These are phyloP conservation scores for Thielaviopsis populi DNA, from an alignment of 2,329 filamentous ascomycete genomes.

Conservation along the genomic window DNA sequence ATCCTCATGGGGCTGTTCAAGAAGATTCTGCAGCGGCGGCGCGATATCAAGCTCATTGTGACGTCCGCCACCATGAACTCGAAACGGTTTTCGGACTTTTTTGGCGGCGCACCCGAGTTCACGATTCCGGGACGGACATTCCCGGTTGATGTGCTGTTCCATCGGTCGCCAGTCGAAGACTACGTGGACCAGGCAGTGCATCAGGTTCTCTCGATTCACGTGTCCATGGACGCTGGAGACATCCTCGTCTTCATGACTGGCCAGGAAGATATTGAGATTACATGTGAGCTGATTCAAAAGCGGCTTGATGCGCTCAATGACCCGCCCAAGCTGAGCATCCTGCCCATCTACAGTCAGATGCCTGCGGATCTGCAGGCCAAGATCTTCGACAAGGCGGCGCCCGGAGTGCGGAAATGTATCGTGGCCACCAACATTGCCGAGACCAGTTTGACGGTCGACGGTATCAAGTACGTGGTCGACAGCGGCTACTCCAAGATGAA, in stretches of 20 bases:
- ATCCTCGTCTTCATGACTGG: constrained; percentile 99
- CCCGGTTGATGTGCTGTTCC: constrained; percentile 91
- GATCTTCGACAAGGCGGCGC: constrained; percentile 83
- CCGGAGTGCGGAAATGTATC: constrained; percentile 90
- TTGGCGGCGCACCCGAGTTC: constrained; percentile 89
- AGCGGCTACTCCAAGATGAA: constrained; percentile 94
- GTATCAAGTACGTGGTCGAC: constrained; percentile 98
- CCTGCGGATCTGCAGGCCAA: constrained; percentile 93
- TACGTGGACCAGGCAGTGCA: constrained; percentile 96
- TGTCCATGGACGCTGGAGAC: constrained; percentile 83
- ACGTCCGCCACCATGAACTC: constrained; percentile 98
- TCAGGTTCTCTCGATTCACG: constrained; percentile 87
- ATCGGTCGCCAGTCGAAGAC: constrained; percentile 86
- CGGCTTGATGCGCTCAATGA: constrained; percentile 80
- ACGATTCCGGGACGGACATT: constrained; percentile 93
- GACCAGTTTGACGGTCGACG: constrained; percentile 92
- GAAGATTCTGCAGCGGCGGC: constrained; percentile 77
- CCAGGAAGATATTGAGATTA: constrained; percentile 95
- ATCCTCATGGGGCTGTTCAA: constrained; percentile 96
- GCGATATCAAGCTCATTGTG: constrained; percentile 90
- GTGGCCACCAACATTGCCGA: constrained; percentile 98
- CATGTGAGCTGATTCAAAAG: constrained; percentile 83
- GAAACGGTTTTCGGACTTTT: constrained; percentile 90
- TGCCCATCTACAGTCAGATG: constrained; percentile 99
- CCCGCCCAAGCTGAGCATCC: constrained; percentile 80